Evolutionary conservation across 108 stramenopile species (phyloP).

Genomic region (Nitzschia sp.): DNA sequence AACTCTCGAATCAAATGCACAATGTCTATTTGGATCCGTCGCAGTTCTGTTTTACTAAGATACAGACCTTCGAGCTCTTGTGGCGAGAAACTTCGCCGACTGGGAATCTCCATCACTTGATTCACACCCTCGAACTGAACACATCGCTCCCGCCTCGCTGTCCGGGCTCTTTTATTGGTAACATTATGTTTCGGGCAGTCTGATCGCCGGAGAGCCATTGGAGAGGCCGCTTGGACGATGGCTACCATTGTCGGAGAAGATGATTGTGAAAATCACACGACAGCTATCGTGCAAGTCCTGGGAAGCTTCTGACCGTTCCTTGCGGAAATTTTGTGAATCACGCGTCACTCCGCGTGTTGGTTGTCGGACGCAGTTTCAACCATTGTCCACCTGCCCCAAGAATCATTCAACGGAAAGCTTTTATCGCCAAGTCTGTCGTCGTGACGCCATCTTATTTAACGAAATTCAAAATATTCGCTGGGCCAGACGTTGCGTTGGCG

Average conservation of each 20-base stretch:
- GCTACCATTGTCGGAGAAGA: neutral
- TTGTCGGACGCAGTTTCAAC: too few relatives aligned
- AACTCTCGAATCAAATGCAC: neutral
- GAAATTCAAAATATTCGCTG: too few relatives aligned
- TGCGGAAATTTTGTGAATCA: too few relatives aligned
- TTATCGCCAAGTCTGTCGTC: too few relatives aligned
- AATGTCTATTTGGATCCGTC: neutral
- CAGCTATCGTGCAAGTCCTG: too few relatives aligned
- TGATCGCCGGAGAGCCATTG: neutral
- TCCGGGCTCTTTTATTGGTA: neutral
- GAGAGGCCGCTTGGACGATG: neutral
- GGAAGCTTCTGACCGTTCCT: too few relatives aligned
- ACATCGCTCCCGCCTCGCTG: neutral
- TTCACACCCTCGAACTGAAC: neutral
- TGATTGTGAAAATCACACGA: too few relatives aligned
- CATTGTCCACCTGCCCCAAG: too few relatives aligned
- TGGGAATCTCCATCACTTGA: neutral
- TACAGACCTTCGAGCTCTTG: neutral
- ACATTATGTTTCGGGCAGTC: neutral
- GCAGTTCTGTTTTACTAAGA: neutral
- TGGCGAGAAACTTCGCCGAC: neutral
- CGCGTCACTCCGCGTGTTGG: neutral
- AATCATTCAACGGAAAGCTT: too few relatives aligned
- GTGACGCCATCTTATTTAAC: too few relatives aligned
- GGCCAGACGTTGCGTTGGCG: too few relatives aligned